Evolutionary conservation across 768 basidiomycete genomes (phyloP).

Genomic region (Termitomyces sp.): DNA sequence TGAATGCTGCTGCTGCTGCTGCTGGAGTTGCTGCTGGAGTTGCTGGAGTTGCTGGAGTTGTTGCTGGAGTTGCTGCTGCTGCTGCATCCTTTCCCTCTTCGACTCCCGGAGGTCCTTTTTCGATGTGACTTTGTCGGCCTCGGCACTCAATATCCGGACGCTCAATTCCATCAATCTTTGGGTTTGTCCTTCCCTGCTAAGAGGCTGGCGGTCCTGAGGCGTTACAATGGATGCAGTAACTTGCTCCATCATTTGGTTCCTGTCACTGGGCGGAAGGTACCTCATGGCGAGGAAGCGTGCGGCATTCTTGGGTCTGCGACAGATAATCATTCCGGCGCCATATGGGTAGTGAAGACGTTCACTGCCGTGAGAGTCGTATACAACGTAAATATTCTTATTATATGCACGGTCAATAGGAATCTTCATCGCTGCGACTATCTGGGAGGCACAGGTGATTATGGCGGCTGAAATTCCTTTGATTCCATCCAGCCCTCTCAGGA

Average conservation of each 20-base stretch:
- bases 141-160: background rate
- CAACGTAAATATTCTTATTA: background rate
- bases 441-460: background rate
- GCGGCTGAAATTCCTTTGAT: background rate
- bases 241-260: background rate
- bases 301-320: background rate
- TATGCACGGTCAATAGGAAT: background rate
- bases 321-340: background rate
- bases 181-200: no score
- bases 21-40: no score
- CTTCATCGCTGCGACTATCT: background rate
- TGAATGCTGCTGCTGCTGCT: no score
- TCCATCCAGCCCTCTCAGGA: background rate
- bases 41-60: no score
- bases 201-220: background rate
- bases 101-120: background rate
- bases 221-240: background rate
- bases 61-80: no score
- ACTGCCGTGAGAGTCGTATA: background rate
- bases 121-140: background rate
- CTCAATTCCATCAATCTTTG: background rate
- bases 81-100: no score
- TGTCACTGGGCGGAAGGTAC: no score
- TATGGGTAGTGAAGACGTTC: background rate
- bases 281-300: background rate